Evolutionary conservation across 2,329 filamentous ascomycete genomes (phyloP).

Genomic region (Grosmannia penicillata): DNA sequence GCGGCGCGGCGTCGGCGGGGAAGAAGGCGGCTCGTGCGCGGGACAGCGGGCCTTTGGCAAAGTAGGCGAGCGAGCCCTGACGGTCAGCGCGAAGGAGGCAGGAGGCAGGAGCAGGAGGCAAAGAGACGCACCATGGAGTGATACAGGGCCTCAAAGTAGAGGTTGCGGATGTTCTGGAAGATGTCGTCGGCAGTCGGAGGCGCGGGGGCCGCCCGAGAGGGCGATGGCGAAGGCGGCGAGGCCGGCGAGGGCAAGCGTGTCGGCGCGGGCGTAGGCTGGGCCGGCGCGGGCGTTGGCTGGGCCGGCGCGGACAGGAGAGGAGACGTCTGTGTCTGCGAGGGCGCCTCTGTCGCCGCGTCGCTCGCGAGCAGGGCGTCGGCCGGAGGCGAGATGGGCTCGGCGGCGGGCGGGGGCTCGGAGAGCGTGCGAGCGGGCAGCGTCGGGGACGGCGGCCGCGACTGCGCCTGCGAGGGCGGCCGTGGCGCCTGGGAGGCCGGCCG

Average conservation of each 20-base stretch:
- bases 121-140: conserved; percentile 38
- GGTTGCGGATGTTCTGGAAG: conserved; percentile 40
- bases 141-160: conserved; percentile 47
- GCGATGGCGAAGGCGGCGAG: too few species aligned
- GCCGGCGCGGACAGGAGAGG: not conserved
- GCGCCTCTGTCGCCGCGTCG: not conserved
- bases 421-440: too few species aligned
- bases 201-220: too few species aligned
- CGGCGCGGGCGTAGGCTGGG: conserved; percentile 1
- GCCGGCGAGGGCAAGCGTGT: too few species aligned
- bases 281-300: not conserved
- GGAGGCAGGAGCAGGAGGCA: conserved; percentile 6
- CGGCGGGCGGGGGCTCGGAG: not conserved
- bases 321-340: not conserved
- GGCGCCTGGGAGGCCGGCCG: conserved; percentile 24
- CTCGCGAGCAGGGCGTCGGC: too few species aligned
- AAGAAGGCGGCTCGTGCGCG: conserved; percentile 59
- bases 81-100: not conserved
- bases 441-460: too few species aligned
- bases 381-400: not conserved
- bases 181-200: conserved; percentile 33
- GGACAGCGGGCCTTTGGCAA: conserved; percentile 68
- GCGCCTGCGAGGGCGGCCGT: too few species aligned
- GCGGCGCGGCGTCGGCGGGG: conserved; percentile 42
- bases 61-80: conserved; percentile 65